Conservation (phyloP, 345 rosid species). For the Crucihimalaya himalaica region DNA sequence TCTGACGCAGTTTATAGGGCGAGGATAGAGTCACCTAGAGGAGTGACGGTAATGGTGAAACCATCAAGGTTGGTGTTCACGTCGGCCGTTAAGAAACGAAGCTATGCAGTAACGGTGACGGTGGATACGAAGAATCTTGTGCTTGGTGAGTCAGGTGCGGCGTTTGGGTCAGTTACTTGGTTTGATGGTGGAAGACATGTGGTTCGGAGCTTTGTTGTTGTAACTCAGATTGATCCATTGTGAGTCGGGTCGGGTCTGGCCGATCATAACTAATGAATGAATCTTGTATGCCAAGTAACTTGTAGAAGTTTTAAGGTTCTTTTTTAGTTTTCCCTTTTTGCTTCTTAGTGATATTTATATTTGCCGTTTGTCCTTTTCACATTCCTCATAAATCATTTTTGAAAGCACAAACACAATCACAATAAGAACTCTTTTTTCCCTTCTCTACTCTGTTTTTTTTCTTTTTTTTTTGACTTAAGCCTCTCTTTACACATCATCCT, state of each 20-base stretch:
- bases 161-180: slow-evolving; percentile 70
- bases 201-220: slow-evolving; percentile 60
- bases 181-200: slow-evolving; percentile 57
- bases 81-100: slow-evolving; percentile 46
- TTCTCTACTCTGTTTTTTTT: background rate
- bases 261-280: slow-evolving; percentile 29
- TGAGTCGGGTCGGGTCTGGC: slow-evolving; percentile 21
- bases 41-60: slow-evolving; percentile 52
- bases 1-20: slow-evolving; percentile 41
- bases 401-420: background rate
- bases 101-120: slow-evolving; percentile 52
- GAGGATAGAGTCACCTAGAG: slow-evolving; percentile 53
- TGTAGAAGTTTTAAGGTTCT: background rate
- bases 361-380: background rate
- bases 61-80: slow-evolving; percentile 54
- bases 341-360: background rate
- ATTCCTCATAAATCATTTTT: background rate
- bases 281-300: slow-evolving; percentile 1
- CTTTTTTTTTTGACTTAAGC: too few relatives aligned
- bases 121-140: slow-evolving; percentile 48
- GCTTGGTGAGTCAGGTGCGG: slow-evolving; percentile 55
- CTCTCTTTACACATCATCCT: background rate
- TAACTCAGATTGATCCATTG: slow-evolving; percentile 57
- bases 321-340: background rate
- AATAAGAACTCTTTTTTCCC: background rate